Evolutionary conservation across 2,329 filamentous ascomycete species (phyloP).

Genomic region (Pleoardoris graminearum): DNA sequence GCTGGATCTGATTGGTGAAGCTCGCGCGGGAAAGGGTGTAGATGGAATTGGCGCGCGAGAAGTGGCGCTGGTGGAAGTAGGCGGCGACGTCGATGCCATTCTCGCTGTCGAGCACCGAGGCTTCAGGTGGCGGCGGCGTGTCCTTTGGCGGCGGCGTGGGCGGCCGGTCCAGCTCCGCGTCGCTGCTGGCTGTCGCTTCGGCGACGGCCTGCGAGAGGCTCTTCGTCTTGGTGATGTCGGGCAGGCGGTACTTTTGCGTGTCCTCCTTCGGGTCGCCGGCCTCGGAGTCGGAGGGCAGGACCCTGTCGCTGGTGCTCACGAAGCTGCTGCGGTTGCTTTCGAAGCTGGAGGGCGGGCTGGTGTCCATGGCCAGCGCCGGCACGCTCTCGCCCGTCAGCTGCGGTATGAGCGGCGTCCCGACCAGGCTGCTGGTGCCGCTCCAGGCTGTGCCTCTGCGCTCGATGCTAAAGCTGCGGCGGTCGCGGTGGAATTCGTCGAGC

Average conservation of each 20-base stretch:
- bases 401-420: conserved; percentile 32
- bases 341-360: conserved; percentile 37
- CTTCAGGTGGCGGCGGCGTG: conserved; percentile 26
- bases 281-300: conserved; percentile 57
- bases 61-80: conserved; percentile 68
- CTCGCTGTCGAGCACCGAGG: conserved; percentile 39
- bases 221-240: conserved; percentile 71
- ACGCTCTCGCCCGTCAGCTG: conserved; percentile 45
- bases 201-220: conserved; percentile 48
- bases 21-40: conserved; percentile 91
- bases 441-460: conserved; percentile 71
- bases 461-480: conserved; percentile 57
- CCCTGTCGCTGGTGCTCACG: conserved; percentile 58
- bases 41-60: conserved; percentile 73
- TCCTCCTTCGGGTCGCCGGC: conserved; percentile 62
- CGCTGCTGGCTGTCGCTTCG: conserved; percentile 20
- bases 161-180: conserved; percentile 25
- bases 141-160: conserved; percentile 60
- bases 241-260: conserved; percentile 73
- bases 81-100: conserved; percentile 56
- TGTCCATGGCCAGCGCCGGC: conserved; percentile 44
- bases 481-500: conserved; percentile 68
- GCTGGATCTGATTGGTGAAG: conserved; percentile 89
- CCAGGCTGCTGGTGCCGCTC: conserved; percentile 61
- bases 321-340: conserved; percentile 54